Percentiles rank a stretch among this genome's conserved stretches.
Evolutionary conservation across 2,329 filamentous ascomycete genomes (phyloP).

Genomic region (Monosporascus ibericus): DNA sequence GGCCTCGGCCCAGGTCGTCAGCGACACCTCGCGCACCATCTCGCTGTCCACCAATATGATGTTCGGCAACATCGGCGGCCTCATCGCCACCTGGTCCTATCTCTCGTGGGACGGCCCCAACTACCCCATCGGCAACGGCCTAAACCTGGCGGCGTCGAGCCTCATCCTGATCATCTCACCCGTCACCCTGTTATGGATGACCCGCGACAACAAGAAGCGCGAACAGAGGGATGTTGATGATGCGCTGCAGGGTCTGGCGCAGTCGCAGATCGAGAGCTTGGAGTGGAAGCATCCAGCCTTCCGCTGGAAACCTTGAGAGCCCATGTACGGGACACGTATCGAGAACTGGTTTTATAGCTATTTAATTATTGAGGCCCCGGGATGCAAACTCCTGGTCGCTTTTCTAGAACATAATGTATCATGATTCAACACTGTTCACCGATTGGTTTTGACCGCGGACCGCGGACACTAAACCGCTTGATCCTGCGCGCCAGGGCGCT

Average conservation of each 20-base stretch:
- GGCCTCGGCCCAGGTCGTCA: conserved; percentile 63
- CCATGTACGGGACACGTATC: too few species aligned
- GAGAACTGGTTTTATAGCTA: background rate
- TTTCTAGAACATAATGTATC: too few species aligned
- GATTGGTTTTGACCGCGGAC: too few species aligned
- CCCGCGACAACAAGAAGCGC: conserved; percentile 51
- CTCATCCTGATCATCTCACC: conserved; percentile 44
- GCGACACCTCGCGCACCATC: conserved; percentile 61
- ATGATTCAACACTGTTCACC: too few species aligned
- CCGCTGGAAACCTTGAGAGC: conserved; percentile 43
- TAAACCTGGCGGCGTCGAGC: conserved; percentile 56
- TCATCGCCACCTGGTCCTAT: conserved; percentile 62
- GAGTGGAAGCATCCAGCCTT: conserved; percentile 59
- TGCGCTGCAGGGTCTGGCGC: conserved; percentile 44
- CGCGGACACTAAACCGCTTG: too few species aligned
- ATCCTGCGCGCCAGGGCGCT: too few species aligned
- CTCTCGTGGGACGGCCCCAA: conserved; percentile 57
- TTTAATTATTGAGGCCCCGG: too few species aligned
- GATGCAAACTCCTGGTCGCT: too few species aligned
- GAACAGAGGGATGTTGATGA: conserved; percentile 42
- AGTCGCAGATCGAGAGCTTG: conserved; percentile 45
- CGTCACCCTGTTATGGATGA: conserved; percentile 52
- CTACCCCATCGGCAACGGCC: conserved; percentile 64
- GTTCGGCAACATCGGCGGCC: conserved; percentile 66
- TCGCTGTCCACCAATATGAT: conserved; percentile 65